Base-by-base conservation (phyloP, 2,329 filamentous ascomycete genomes). In the Aspergillus felis region DNA sequence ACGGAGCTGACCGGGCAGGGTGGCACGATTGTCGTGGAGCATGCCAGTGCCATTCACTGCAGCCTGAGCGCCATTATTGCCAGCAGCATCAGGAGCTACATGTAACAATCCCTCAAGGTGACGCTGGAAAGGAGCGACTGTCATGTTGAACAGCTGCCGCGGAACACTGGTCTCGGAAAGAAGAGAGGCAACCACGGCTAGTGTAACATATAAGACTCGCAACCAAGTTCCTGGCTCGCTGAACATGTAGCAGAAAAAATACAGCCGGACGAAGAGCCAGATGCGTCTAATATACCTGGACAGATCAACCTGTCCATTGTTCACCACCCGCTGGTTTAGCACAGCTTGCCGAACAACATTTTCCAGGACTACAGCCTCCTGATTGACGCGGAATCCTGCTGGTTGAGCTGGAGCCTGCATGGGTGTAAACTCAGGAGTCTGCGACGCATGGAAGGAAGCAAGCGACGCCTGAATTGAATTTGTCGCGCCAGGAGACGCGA, bases 171-270 rank as follows among this genome's bases (percentile, higher is more conserved):
- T 75, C 50, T 78, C 75, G 0, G 76, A 77, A 12, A 79, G 64
- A 4, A 79, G 63, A 24, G 76, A 71, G 25, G 75, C 59, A 14
- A 79, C 52, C 5, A 74, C 66, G 7, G 77, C 71, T 5, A 71
- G 50, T 7, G 65, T 59, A 28, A 80, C 72, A 29, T 79, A 69
- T 20, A 78, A 51, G 32, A 74, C 71, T 27, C 78, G 75, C 9
- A 73, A 70, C 75, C 76, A 79, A 3, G 75, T 77, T 5, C 76
- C 76, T n/a, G 77, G 72, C 24, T 78, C 77, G 28, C 80, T 80
- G 58, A 86, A 79, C 64, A 87, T 78, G 67, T 84, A 86, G 55
- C 81, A 78, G 65, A 87, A 84, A 57, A 82, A 79, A 57, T 83
- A 80, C 22, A 87, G 69, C 9, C 84, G 80, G 51, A 85, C 71